Percentiles rank a stretch among this genome's conserved stretches.
Evolutionary conservation across 345 rosid genomes (phyloP).

Genomic region (Eucalyptus polybractea): DNA sequence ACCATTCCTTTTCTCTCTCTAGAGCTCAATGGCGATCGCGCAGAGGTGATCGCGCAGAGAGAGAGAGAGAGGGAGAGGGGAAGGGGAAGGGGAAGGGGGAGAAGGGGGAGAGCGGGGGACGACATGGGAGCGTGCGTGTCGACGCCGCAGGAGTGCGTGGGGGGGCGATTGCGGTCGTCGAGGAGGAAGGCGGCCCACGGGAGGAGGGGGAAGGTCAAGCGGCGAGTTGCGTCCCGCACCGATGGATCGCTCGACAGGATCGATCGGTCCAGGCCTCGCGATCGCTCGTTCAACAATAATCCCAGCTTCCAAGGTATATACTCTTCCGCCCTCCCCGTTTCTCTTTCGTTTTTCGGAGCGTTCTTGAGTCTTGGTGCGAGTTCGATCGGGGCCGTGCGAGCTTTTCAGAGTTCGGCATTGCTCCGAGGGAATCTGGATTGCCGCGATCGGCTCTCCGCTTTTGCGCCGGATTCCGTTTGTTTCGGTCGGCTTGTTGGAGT

Average conservation of each 20-base stretch:
- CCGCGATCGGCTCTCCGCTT: not conserved
- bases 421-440: not conserved
- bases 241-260: slow-evolving; percentile 37
- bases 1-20: not conserved
- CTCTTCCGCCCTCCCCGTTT: not conserved
- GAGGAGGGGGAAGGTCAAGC: slow-evolving; percentile 26
- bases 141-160: slow-evolving; percentile 53
- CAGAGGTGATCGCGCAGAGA: not conserved
- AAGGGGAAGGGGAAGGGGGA: not conserved
- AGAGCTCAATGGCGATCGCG: not conserved
- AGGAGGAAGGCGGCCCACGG: slow-evolving; percentile 26
- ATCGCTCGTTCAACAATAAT: slow-evolving; percentile 42
- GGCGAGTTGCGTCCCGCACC: slow-evolving; percentile 32
- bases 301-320: slow-evolving; percentile 48
- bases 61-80: not conserved
- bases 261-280: slow-evolving; percentile 17
- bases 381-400: not conserved
- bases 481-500: not conserved
- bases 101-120: not conserved
- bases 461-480: not conserved
- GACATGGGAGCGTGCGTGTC: slow-evolving; percentile 86
- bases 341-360: not conserved
- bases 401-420: not conserved
- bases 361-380: not conserved
- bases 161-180: slow-evolving; percentile 45